Percentiles rank a stretch among this genome's conserved stretches.
These are phyloP conservation scores for Poterioochromonas sp. DNA, from an alignment of 352 stramenopile species.

Conservation along the genomic window DNA sequence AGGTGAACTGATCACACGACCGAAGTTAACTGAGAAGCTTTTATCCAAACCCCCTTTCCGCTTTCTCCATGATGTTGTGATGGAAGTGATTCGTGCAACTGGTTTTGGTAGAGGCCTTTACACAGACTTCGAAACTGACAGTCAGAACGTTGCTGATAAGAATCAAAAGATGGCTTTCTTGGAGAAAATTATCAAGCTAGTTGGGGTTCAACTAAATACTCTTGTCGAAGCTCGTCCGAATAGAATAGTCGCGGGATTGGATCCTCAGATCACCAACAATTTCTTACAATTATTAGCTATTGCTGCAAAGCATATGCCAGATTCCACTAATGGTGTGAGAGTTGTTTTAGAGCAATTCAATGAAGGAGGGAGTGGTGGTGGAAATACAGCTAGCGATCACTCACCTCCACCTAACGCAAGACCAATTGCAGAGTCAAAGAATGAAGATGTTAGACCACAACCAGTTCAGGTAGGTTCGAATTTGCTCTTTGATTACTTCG, in stretches of 20 bases:
- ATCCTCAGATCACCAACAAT: constrained; percentile 82
- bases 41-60: constrained; percentile 88
- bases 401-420: not conserved
- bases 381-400: not conserved
- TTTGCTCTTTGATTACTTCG: too few relatives aligned
- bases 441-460: not conserved
- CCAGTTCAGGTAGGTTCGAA: too few relatives aligned
- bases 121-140: constrained; percentile 68
- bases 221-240: constrained; percentile 67
- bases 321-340: constrained; percentile 58
- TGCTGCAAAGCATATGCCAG: constrained; percentile 53
- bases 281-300: constrained; percentile 78
- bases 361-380: not conserved
- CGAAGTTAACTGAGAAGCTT: constrained; percentile 86
- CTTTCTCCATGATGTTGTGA: constrained; percentile 88
- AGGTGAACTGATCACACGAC: constrained; percentile 76
- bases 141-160: constrained; percentile 79
- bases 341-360: constrained; percentile 50
- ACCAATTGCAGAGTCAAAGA: not conserved
- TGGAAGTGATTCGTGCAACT: constrained; percentile 64
- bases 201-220: constrained; percentile 63
- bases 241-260: constrained; percentile 81
- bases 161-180: constrained; percentile 76
- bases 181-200: constrained; percentile 58
- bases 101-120: constrained; percentile 75